phyloP scores from a whole-genome alignment of 495 filamentous ascomycete species.

The Penicillium pancosmium region DNA sequence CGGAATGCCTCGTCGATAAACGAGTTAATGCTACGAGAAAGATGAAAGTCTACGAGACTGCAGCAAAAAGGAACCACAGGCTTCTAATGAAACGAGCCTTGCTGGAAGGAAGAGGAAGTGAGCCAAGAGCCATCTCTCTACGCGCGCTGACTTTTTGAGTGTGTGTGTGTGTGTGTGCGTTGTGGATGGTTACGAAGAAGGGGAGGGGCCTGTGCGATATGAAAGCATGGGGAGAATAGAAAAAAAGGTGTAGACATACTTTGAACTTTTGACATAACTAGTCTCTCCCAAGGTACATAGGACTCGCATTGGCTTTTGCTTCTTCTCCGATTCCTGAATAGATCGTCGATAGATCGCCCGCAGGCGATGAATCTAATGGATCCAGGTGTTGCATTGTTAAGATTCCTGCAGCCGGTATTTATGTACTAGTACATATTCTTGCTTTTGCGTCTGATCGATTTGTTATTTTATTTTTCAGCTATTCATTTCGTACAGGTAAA shows the following conservation, averaged over 20 bases:
- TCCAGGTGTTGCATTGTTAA: not conserved
- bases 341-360: slow-evolving; percentile 6
- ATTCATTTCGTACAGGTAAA: not conserved
- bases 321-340: not conserved
- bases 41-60: slow-evolving; percentile 24
- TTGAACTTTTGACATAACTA: slow-evolving; percentile 8
- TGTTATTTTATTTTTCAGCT: too few species aligned
- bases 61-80: slow-evolving; percentile 16
- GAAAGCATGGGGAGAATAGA: slow-evolving; percentile 10
- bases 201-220: slow-evolving; percentile 9
- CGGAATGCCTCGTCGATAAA: slow-evolving; percentile 74
- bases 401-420: too few species aligned
- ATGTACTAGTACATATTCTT: too few species aligned
- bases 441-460: not conserved
- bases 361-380: slow-evolving; percentile 15
- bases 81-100: slow-evolving; percentile 21
- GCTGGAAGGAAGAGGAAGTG: not conserved
- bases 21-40: slow-evolving; percentile 25
- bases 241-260: slow-evolving; percentile 22
- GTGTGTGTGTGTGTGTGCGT: too few species aligned
- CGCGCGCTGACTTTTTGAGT: too few species aligned
- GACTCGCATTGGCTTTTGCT: slow-evolving; percentile 8
- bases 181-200: not conserved
- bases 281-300: slow-evolving; percentile 22
- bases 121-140: not conserved